Base-by-base conservation (phyloP, 768 basidiomycete genomes). In the Auriculariales sp. region DNA sequence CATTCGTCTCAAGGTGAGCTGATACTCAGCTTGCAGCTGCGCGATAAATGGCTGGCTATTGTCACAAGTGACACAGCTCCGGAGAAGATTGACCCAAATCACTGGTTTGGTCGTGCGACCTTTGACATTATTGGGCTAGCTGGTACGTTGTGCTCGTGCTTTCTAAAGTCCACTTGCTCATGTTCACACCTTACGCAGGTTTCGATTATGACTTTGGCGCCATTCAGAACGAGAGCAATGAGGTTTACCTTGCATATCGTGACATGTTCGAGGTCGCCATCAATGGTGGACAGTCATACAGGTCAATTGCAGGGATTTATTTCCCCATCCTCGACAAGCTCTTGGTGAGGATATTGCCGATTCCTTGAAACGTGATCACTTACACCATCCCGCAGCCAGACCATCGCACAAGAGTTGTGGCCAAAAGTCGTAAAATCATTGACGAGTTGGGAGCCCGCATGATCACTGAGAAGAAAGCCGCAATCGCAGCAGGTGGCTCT, bases 61-160 rank as follows among this genome's bases (percentile, higher is more conserved):
- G 17, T 53, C 14, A 31, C 29, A 25, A 50, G 34, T 1, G 36
- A 49, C 34, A 22, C 52, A 12, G 42, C 32, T 9, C 45, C 49
- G 4, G 30, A 30, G 30, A 31, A 51, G 30, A 51, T 31, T 6
- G 44, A 24, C 33, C 17, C 24, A 17, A 19, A 44, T 22, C 70
- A 72, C 50, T 81, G 77, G 74, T 58, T 79, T n/a, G 74, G 74
- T 11, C 72, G 78, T 25, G 71, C 74, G 0, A 73, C 78, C 1
- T 75, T 83, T 50, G 80, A 83, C 54, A 69, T 79, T 10, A 78
- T 82, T 45, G 80, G 79, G 9, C 63, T 78, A 7, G 71, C 78
- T 4, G 73, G 50, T 44, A 11, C 12, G n/a, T 4, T 4, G 22
- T 36, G n/a, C n/a, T 7, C 31, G 31, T n/a, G n/a, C n/a, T n/a